Evolutionary conservation across 345 rosid genomes (phyloP).

Genomic region (Rubroshorea leprosula): DNA sequence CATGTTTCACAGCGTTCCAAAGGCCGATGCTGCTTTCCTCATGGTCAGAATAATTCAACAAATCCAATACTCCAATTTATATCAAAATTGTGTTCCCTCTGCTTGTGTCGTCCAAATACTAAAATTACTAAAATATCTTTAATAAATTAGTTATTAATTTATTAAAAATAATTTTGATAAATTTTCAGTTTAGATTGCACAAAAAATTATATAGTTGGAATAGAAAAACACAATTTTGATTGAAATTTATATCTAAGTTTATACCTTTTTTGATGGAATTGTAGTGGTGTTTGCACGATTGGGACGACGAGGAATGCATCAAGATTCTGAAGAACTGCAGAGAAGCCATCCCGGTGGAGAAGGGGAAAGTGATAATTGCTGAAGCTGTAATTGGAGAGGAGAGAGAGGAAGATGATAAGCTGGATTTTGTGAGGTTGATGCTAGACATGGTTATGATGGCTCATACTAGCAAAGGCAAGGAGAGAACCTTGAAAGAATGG

Average conservation of each 20-base stretch:
- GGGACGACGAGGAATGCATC: conserved; percentile 69
- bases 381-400: conserved; percentile 42
- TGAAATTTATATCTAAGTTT: too few relatives aligned
- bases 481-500: conserved; percentile 64
- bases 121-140: too few relatives aligned
- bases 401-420: conserved; percentile 26
- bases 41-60: conserved; percentile 48
- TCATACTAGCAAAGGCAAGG: conserved; percentile 54
- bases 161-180: too few relatives aligned
- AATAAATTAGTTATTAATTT: too few relatives aligned
- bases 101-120: too few relatives aligned
- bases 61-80: too few relatives aligned
- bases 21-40: conserved; percentile 49
- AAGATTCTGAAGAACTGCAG: conserved; percentile 52
- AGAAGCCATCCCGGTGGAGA: conserved; percentile 44
- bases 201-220: too few relatives aligned
- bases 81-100: too few relatives aligned
- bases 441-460: conserved; percentile 80
- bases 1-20: conserved; percentile 55
- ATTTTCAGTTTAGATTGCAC: too few relatives aligned
- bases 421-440: conserved; percentile 40
- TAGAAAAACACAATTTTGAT: too few relatives aligned
- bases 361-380: conserved; percentile 58
- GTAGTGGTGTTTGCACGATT: conserved; percentile 64
- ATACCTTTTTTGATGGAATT: neutral